Conservation (phyloP, 2,329 filamentous ascomycete species). For the Teratosphaeria viscida region DNA sequence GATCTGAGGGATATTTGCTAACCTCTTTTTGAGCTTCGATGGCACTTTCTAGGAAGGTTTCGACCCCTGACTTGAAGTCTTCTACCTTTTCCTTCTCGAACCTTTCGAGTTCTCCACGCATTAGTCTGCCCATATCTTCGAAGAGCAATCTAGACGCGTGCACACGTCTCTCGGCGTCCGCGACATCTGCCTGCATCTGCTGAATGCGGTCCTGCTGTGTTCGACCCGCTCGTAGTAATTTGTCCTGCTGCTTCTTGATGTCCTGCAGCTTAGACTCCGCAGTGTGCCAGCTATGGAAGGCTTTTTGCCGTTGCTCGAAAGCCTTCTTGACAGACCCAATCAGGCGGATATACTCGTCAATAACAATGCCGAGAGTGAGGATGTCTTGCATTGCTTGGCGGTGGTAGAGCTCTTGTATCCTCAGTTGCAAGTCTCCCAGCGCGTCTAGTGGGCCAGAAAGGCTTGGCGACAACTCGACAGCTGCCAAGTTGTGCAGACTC, state of each 20-base stretch:
- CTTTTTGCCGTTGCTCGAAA: constrained; percentile 86
- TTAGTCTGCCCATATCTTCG: constrained; percentile 91
- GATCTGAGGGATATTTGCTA: constrained; percentile 23
- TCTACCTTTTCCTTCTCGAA: constrained; percentile 98
- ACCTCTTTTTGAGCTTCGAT: constrained; percentile 99
- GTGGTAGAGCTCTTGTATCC: constrained; percentile 90
- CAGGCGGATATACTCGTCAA: constrained; percentile 94
- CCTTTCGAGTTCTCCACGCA: constrained; percentile 81
- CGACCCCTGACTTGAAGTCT: constrained; percentile 95
- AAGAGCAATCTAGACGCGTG: constrained; percentile 84
- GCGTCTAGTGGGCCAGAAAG: constrained; percentile 84
- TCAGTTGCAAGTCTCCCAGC: constrained; percentile 83
- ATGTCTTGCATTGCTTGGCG: constrained; percentile 96
- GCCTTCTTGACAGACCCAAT: constrained; percentile 93
- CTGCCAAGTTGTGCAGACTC: constrained; percentile 83
- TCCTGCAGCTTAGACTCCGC: constrained; percentile 88
- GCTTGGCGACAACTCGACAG: constrained; percentile 81
- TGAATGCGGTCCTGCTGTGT: constrained; percentile 92
- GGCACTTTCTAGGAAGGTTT: constrained; percentile 93
- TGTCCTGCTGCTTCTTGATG: constrained; percentile 80
- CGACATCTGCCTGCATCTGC: constrained; percentile 84
- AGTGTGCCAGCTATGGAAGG: constrained; percentile 86
- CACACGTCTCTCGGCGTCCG: constrained; percentile 86
- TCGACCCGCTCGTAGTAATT: constrained; percentile 86
- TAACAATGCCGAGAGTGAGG: constrained; percentile 89